Base-by-base conservation (phyloP, 2,329 filamentous ascomycete species). In the Ceratocystis lukuohia region DNA sequence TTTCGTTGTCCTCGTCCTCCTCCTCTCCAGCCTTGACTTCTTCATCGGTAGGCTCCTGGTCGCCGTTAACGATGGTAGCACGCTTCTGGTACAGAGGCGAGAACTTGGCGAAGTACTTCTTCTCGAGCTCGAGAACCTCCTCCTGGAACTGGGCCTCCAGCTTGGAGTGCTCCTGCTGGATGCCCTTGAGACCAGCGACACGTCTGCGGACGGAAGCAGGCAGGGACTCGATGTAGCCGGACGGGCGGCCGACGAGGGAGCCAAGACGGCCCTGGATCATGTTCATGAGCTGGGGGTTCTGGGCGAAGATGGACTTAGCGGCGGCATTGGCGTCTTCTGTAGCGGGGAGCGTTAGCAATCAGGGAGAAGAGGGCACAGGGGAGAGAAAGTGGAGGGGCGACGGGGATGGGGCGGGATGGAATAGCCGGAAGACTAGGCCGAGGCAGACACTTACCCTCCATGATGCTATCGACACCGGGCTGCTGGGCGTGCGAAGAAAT, bases 51-150 rank as follows among this genome's bases (percentile, higher is more conserved):
- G 94, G 94, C 80, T 99, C 94, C 68, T 80, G 76, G 70, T 80
- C 79, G 72, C 94, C 94, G 78, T 96, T 97, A 77, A 99, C 83
- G 72, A 99, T 97, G 72, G 87, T 84, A 69, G 92, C 85, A 77
- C 94, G 92, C 83, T 94, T 94, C 82, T 96, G 81, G 80, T 99
- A 99, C 62, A 99, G 85, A 69, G 94, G 94, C 65, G 91, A 96
- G 80, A 96, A 99, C 80, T 97, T 97, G 79, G 89, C 90, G 73
- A 97, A 97, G 79, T 96, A 99, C 80, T 96, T 96, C 85, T 99
- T 99, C 84, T 99, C 94, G 33, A 99, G 85, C 77, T 96, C 88
- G 68, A 99, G 84, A 69, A 99, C 92, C 80, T 97, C 95, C 78
- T 97, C 92, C 77, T 99, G 95, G 78, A 99, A 97, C 78, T 96